These are phyloP conservation scores for Termitomyces sp. DNA, from an alignment of 768 basidiomycete species.

Conservation along the genomic window DNA sequence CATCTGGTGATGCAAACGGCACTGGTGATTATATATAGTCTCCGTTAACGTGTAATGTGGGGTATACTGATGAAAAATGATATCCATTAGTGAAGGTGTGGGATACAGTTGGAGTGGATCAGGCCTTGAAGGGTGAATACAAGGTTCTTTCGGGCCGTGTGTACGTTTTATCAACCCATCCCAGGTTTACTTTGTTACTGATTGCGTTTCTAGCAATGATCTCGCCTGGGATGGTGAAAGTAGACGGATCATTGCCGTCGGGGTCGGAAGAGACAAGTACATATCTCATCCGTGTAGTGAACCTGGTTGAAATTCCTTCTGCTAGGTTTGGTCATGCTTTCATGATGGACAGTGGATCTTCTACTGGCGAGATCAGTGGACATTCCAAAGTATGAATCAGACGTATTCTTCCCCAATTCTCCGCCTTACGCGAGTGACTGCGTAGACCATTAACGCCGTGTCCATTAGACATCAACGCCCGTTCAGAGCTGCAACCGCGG, in stretches of 20 bases:
- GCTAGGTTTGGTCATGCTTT: slow-evolving; percentile 80
- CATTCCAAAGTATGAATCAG: slow-evolving; percentile 70
- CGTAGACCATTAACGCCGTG: slow-evolving; percentile 79
- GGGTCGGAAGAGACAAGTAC: slow-evolving; percentile 87
- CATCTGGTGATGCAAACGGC: slow-evolving; percentile 80
- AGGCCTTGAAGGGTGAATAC: slow-evolving; percentile 77
- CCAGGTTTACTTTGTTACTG: not conserved
- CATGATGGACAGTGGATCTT: slow-evolving; percentile 77
- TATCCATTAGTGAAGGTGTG: slow-evolving; percentile 69
- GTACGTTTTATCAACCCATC: slow-evolving; percentile 32
- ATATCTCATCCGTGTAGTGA: slow-evolving; percentile 6
- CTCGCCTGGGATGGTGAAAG: slow-evolving; percentile 96
- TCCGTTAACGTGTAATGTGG: not conserved
- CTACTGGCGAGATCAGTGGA: slow-evolving; percentile 83
- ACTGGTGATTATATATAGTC: slow-evolving; percentile 46
- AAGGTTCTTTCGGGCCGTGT: slow-evolving; percentile 67
- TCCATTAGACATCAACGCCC: slow-evolving; percentile 86
- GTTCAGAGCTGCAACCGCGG: slow-evolving; percentile 84
- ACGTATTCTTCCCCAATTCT: not conserved
- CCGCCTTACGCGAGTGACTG: not conserved
- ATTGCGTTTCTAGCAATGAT: slow-evolving; percentile 60
- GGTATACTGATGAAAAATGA: not conserved
- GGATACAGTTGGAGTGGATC: slow-evolving; percentile 87
- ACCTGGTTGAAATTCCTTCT: not conserved
- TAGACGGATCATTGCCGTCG: slow-evolving; percentile 92